Conservation (phyloP, 2,329 filamentous ascomycete species). For the Botrytis tulipae region DNA sequence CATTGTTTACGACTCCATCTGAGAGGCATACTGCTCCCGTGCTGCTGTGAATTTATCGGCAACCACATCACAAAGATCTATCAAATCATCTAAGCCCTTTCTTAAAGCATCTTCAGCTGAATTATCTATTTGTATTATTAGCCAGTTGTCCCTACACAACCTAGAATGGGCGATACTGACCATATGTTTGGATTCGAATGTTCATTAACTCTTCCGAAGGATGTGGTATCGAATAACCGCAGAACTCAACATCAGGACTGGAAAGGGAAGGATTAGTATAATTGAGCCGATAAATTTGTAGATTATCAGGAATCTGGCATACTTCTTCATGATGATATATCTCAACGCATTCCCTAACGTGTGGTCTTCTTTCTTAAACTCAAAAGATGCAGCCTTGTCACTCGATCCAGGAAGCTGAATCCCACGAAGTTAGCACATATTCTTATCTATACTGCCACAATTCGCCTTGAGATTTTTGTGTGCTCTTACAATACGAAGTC, state of each 20-base stretch:
- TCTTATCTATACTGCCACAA: not conserved
- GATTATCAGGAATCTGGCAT: conserved; percentile 37
- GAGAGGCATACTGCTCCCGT: conserved; percentile 48
- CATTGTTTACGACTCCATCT: conserved; percentile 23
- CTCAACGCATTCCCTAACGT: conserved; percentile 91
- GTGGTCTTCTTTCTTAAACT: conserved; percentile 91
- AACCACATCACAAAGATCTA: conserved; percentile 90
- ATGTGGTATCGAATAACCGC: conserved; percentile 96
- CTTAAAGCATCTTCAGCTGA: conserved; percentile 82
- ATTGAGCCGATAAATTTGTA: not conserved
- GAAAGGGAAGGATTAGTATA: conserved; percentile 22
- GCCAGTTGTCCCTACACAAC: not conserved
- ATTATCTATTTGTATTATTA: conserved; percentile 55
- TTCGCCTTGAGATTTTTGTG: not conserved
- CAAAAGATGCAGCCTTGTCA: conserved; percentile 88
- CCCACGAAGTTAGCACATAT: not conserved
- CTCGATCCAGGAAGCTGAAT: conserved; percentile 16
- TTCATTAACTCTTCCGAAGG: conserved; percentile 97
- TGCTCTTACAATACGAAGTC: conserved; percentile 35
- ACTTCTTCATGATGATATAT: conserved; percentile 99
- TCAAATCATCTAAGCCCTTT: conserved; percentile 84
- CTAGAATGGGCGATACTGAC: conserved; percentile 50
- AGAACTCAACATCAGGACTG: conserved; percentile 95
- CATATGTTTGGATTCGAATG: conserved; percentile 92
- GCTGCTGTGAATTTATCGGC: conserved; percentile 80